Percentiles rank a stretch among this genome's conserved stretches.
phyloP scores from a whole-genome alignment of 805 yeast genomes.

The Sugiyamaella chiloensis region DNA sequence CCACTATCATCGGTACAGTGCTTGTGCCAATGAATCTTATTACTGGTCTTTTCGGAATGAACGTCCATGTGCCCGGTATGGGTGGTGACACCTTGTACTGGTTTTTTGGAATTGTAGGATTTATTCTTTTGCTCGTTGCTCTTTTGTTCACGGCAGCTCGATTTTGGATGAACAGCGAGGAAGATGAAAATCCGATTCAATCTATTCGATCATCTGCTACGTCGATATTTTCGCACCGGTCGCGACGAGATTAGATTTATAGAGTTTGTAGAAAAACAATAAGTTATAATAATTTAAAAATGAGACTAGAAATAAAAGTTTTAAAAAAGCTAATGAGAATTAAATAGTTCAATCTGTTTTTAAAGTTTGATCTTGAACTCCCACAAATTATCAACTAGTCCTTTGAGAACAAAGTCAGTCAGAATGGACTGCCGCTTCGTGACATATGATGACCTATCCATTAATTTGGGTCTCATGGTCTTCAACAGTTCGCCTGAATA shows the following conservation, averaged over 20 bases:
- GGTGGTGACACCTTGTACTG: conserved; percentile 46
- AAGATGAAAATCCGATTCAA: not conserved
- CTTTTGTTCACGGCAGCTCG: conserved; percentile 40
- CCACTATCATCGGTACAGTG: conserved; percentile 85
- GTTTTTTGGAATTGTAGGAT: conserved; percentile 67
- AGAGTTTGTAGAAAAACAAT: not conserved
- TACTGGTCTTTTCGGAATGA: conserved; percentile 95
- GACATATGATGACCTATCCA: conserved; percentile 45
- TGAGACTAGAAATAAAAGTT: not conserved
- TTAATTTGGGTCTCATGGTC: conserved; percentile 34
- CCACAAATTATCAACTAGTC: conserved; percentile 40
- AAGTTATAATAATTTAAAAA: too few relatives aligned
- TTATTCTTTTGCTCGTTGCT: conserved; percentile 43
- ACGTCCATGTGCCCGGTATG: conserved; percentile 81
- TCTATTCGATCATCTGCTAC: conserved; percentile 14
- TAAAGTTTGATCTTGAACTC: conserved; percentile 21
- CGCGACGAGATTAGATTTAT: conserved; percentile 3
- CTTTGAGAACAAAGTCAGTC: conserved; percentile 44
- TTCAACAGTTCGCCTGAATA: conserved; percentile 33
- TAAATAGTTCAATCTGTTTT: not conserved
- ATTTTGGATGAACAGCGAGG: conserved; percentile 19
- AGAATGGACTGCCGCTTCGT: conserved; percentile 40
- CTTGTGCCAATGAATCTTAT: conserved; percentile 85
- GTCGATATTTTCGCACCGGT: conserved; percentile 14
- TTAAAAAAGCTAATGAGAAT: too few relatives aligned